Percentiles rank a stretch among this genome's conserved stretches.
Conservation (phyloP, 441 rosid species). For the California macrophylla region DNA sequence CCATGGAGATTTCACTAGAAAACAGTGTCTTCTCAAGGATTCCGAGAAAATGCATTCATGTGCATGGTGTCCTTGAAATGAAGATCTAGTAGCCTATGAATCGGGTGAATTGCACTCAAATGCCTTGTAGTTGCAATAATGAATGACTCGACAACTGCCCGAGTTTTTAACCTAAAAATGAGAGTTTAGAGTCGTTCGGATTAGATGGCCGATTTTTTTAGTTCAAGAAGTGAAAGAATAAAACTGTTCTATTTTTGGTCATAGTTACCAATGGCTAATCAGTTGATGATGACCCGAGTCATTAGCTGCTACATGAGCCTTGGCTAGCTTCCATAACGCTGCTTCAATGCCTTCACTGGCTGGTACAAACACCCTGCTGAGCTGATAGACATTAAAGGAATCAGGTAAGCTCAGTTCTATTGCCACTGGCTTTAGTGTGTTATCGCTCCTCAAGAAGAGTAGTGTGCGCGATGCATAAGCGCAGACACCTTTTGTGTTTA, state of each 20-base stretch:
- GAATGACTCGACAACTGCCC: conserved; percentile 61
- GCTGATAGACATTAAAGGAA: not conserved
- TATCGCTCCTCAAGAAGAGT: conserved; percentile 35
- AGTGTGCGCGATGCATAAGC: conserved; percentile 56
- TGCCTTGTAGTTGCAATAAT: conserved; percentile 59
- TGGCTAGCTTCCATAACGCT: conserved; percentile 61
- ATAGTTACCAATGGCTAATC: conserved; percentile 49
- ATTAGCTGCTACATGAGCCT: conserved; percentile 55
- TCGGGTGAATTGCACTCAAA: conserved; percentile 57
- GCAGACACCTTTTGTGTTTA: conserved; percentile 30
- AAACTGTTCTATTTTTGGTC: not conserved
- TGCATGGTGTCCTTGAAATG: conserved; percentile 70
- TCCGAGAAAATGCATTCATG: conserved; percentile 50
- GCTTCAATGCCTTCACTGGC: conserved; percentile 44
- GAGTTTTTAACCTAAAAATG: conserved; percentile 57
- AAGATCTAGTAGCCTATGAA: conserved; percentile 47
- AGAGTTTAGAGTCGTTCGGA: not conserved
- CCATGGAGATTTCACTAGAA: conserved; percentile 43
- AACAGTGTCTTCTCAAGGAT: conserved; percentile 49
- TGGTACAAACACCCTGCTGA: conserved; percentile 34
- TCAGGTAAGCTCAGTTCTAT: conserved; percentile 50
- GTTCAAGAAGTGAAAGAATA: not conserved
- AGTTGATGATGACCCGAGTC: conserved; percentile 60
- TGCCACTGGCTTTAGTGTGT: conserved; percentile 48
- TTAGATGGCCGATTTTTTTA: not conserved